Evolutionary conservation across 228 moss, liverwort and hornwort species (phyloP), one percentile per base, ranked within the genome.

Genomic region (Sphagnum fallax): DNA sequence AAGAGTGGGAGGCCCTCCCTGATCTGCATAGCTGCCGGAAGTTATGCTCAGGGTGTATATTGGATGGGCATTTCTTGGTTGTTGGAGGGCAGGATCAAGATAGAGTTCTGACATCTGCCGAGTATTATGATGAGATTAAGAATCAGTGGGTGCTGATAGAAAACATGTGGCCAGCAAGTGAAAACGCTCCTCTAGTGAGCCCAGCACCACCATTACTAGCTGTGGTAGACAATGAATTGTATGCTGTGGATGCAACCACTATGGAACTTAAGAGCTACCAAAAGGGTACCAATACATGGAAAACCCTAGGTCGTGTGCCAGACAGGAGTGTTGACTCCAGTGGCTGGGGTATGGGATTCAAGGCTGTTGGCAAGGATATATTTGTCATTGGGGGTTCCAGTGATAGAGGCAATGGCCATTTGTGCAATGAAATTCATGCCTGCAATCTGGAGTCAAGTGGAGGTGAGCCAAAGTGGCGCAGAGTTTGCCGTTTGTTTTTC

Each of bases 141-240:
- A 75, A 72, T 4, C 84, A 49, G 6, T 95, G 95, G 95, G 88
- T 85, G 0, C 63, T 80, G 15, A 87, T 95, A 8, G 79, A 90
- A 0, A 80, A 76, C 48, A 95, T 95, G 92, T 95, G 95, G 95
- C 95, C 95, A 4, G 74, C 73, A 16, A 77, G 83, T 0, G 47
- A 72, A 47, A 79, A 79, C 0, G 73, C 68, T 51, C 65, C 73
- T 61, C 77, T 77, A 14, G 88, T 83, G 1, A 69, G 75, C 55
- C 87, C 84, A 6, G 92, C 95, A 2, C 95, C 95, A 48, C 95
- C 95, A 4, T 73, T 95, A 2, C 83, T 95, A 48, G 84, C 95
- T 12, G 95, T 95, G 5, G 79, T 92, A 64, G 78, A 91, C 49
- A 86, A 95, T 47, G 72, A 90, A 59, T 82, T 95, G 0, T 95